Evolutionary conservation across 192 early-diverging fungal species (phyloP).

Genomic region (Backusella circina): DNA sequence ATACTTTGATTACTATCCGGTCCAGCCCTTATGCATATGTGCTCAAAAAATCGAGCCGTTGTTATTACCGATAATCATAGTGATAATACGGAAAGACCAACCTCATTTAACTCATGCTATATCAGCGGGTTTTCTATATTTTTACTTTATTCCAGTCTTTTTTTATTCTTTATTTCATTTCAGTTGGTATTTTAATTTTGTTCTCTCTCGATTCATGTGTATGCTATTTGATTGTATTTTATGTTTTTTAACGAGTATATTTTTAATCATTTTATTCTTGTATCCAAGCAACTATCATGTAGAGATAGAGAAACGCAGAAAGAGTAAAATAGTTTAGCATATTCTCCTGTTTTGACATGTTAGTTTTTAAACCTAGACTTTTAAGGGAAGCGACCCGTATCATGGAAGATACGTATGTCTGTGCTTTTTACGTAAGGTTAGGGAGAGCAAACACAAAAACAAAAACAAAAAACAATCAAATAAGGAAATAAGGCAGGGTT

Average conservation of each 20-base stretch:
- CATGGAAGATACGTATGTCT: conserved; percentile 4
- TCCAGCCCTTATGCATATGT: neutral
- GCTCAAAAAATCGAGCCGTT: neutral
- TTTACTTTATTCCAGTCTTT: neutral
- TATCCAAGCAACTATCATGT: neutral
- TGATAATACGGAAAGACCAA: neutral
- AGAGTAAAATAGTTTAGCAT: neutral
- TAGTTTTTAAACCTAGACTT: neutral
- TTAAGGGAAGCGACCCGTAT: neutral
- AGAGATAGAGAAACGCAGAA: neutral
- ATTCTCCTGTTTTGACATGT: neutral
- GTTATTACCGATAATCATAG: neutral
- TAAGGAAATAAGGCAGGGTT: neutral
- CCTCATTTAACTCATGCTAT: neutral
- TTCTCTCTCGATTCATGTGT: neutral
- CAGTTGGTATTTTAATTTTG: neutral
- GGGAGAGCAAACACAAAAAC: neutral
- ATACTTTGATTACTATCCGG: neutral
- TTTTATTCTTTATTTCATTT: neutral
- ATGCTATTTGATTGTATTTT: neutral
- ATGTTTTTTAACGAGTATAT: neutral
- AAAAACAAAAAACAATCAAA: neutral
- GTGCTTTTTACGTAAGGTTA: neutral
- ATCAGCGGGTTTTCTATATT: neutral
- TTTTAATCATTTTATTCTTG: neutral